Conservation (phyloP, 1,284 basidiomycete genomes). For the Termitomyces sp. region DNA sequence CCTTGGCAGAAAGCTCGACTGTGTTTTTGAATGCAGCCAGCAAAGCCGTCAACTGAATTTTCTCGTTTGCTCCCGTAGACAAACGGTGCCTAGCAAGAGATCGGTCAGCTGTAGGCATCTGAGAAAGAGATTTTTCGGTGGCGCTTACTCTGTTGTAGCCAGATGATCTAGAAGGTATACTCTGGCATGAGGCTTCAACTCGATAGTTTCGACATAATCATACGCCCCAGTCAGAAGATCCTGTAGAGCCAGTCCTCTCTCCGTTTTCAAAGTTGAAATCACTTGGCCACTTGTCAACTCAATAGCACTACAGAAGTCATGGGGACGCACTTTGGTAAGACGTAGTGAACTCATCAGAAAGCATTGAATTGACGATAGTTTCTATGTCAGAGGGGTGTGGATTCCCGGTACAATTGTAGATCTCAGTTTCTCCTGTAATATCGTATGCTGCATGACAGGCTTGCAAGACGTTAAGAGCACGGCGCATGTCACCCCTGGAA, state of each 20-base stretch:
- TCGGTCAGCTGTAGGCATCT: neutral
- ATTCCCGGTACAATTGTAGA: conserved; percentile 96
- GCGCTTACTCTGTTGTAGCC: conserved; percentile 82
- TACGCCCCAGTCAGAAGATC: conserved; percentile 94
- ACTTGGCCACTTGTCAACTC: conserved; percentile 42
- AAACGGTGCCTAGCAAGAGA: conserved; percentile 69
- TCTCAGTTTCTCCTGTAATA: conserved; percentile 80
- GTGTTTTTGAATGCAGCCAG: conserved; percentile 93
- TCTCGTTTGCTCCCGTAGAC: conserved; percentile 91
- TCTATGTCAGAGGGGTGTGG: conserved; percentile 95
- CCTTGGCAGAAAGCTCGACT: conserved; percentile 60
- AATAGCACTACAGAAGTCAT: neutral
- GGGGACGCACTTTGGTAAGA: conserved; percentile 73
- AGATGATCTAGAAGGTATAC: conserved; percentile 90
- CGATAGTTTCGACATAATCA: conserved; percentile 85
- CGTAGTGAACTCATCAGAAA: conserved; percentile 93
- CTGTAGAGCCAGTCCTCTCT: conserved; percentile 91
- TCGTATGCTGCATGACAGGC: conserved; percentile 98
- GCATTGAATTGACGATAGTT: conserved; percentile 91
- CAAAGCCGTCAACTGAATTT: conserved; percentile 89
- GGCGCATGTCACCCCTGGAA: conserved; percentile 95
- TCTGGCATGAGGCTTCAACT: conserved; percentile 81
- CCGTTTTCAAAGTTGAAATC: conserved; percentile 82
- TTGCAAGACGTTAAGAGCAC: conserved; percentile 94
- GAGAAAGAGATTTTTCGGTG: neutral